phyloP scores from a whole-genome alignment of 2,329 filamentous ascomycete genomes.

The Metarhizium album region DNA sequence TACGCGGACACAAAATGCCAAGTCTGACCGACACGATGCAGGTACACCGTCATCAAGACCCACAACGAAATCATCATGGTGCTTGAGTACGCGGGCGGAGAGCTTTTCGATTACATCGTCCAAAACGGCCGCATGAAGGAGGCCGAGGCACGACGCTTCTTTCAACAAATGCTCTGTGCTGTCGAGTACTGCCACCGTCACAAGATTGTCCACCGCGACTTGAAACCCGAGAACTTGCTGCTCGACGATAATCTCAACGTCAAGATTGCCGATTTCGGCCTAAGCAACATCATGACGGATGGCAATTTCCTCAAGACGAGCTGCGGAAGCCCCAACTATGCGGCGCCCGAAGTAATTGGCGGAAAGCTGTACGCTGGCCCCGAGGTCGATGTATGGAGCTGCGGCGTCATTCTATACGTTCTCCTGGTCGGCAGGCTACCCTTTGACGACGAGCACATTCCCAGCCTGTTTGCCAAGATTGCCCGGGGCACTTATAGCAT shows the following conservation, averaged over 20 bases:
- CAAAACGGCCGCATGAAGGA: constrained; percentile 87
- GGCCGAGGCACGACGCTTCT: constrained; percentile 88
- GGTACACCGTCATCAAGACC: constrained; percentile 94
- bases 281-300: constrained; percentile 99
- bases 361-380: constrained; percentile 96
- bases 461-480: constrained; percentile 95
- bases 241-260: constrained; percentile 94
- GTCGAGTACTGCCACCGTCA: constrained; percentile 98
- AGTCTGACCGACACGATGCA: constrained; percentile 21
- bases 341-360: constrained; percentile 93
- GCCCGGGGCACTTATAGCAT: constrained; percentile 88
- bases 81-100: constrained; percentile 89
- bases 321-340: constrained; percentile 96
- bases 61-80: constrained; percentile 97
- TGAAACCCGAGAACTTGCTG: constrained; percentile 94
- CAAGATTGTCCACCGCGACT: constrained; percentile 95
- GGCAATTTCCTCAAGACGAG: constrained; percentile 98
- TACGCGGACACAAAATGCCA: neutral
- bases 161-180: constrained; percentile 97
- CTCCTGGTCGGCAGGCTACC: constrained; percentile 73
- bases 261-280: constrained; percentile 96
- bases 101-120: constrained; percentile 97
- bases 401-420: constrained; percentile 83
- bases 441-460: constrained; percentile 98
- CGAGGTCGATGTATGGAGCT: constrained; percentile 97